Percentiles rank a stretch among this genome's conserved stretches.
phyloP scores from a whole-genome alignment of 192 early-diverging fungal genomes.

The Funneliformis mosseae region DNA sequence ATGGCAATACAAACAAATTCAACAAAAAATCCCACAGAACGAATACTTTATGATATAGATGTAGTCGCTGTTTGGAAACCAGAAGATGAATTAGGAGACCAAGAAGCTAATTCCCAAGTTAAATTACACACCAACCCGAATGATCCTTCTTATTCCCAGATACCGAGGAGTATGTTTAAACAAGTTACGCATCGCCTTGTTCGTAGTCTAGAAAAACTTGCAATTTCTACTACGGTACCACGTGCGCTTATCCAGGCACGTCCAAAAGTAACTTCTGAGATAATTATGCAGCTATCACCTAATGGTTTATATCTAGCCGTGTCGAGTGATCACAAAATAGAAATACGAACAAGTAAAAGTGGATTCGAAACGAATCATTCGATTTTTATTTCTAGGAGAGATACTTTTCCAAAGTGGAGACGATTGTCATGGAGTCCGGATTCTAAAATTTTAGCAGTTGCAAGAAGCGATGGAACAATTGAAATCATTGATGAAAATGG shows the following conservation, averaged over 20 bases:
- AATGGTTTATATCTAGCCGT: slow-evolving; percentile 45
- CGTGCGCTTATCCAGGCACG: slow-evolving; percentile 40
- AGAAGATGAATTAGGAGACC: slow-evolving; percentile 38
- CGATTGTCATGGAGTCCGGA: slow-evolving; percentile 48
- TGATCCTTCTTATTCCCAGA: slow-evolving; percentile 26
- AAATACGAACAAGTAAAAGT: slow-evolving; percentile 43
- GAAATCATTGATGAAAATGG: slow-evolving; percentile 45
- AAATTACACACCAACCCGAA: slow-evolving; percentile 22
- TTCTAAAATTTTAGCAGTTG: slow-evolving; percentile 43
- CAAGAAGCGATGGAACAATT: slow-evolving; percentile 49
- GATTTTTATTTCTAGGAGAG: slow-evolving; percentile 37
- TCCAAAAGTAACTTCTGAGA: slow-evolving; percentile 40
- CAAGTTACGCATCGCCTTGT: slow-evolving; percentile 32
- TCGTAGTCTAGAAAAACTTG: slow-evolving; percentile 27
- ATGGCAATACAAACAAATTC: neutral
- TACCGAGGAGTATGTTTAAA: slow-evolving; percentile 29
- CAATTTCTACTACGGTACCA: slow-evolving; percentile 48
- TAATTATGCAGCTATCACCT: slow-evolving; percentile 42
- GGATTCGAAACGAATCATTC: slow-evolving; percentile 46
- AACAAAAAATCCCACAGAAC: neutral
- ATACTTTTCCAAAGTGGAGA: slow-evolving; percentile 49
- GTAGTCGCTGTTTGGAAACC: slow-evolving; percentile 45
- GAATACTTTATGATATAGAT: slow-evolving; percentile 45
- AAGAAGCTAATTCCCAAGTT: slow-evolving; percentile 16
- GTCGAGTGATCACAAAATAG: slow-evolving; percentile 47